A percentile compares a stretch with the other conserved stretches of the same genome.
These are phyloP conservation scores for Arxiozyma telluris DNA, from an alignment of 1,139 yeast species.

Conservation along the genomic window DNA sequence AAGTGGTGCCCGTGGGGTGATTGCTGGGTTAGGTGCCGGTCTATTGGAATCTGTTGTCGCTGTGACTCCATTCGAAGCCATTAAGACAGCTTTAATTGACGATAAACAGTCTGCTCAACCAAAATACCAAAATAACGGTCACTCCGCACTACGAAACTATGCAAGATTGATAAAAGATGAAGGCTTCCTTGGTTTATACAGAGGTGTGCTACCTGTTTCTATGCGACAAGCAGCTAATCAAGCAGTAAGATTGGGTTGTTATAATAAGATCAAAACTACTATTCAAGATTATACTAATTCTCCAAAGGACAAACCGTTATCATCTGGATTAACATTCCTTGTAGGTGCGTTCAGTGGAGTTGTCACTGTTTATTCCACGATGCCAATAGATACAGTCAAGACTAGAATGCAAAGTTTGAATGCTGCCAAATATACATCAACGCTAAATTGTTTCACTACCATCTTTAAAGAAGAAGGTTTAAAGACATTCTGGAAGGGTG, in stretches of 20 bases:
- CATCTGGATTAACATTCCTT: conserved; percentile 70
- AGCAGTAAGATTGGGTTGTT: conserved; percentile 88
- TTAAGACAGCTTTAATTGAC: conserved; percentile 90
- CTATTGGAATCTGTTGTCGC: conserved; percentile 84
- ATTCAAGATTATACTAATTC: conserved; percentile 65
- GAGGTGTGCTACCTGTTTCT: conserved; percentile 87
- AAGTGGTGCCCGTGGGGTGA: conserved; percentile 80
- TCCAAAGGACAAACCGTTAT: conserved; percentile 63
- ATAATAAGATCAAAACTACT: conserved; percentile 75
- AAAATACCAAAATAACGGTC: conserved; percentile 60
- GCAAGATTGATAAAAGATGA: conserved; percentile 52
- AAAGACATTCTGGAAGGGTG: conserved; percentile 93
- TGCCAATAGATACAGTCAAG: conserved; percentile 97
- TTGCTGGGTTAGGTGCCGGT: conserved; percentile 97
- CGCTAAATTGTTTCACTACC: conserved; percentile 70
- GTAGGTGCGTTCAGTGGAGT: conserved; percentile 92
- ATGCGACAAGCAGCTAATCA: conserved; percentile 93
- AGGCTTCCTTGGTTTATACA: conserved; percentile 76
- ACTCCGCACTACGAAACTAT: conserved; percentile 37
- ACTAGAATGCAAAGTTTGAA: conserved; percentile 96
- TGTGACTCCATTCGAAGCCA: conserved; percentile 94
- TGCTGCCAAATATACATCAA: conserved; percentile 63
- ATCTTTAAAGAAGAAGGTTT: conserved; percentile 87
- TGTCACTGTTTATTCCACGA: conserved; percentile 88
- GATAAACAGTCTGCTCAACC: conserved; percentile 74